Conservation (phyloP, 2,329 filamentous ascomycete species). For the Penicillium janthinellum region DNA sequence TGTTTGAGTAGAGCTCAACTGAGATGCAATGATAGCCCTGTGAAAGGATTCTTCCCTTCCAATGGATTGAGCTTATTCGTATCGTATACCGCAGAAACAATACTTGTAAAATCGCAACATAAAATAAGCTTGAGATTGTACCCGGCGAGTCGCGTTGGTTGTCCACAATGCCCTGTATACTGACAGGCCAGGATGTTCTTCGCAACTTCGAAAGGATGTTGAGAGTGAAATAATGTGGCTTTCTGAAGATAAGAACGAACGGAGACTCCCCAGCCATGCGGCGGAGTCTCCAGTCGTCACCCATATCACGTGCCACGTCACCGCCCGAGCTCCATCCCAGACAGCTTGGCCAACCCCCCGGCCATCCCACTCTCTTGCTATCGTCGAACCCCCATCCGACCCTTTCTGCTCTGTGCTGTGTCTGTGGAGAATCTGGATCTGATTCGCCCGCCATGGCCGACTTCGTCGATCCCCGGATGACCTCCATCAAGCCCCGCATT, state of each 20-base stretch:
- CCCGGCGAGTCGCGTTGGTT: too few species aligned
- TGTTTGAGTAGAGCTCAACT: too few species aligned
- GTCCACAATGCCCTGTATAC: too few species aligned
- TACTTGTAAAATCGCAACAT: too few species aligned
- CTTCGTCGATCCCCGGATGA: conserved; percentile 50
- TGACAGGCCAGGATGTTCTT: too few species aligned
- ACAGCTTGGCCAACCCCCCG: conserved; percentile 29
- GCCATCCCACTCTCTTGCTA: conserved; percentile 18
- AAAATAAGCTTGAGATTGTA: too few species aligned
- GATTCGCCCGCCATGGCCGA: conserved; percentile 41
- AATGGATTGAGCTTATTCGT: too few species aligned
- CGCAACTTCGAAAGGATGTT: background rate
- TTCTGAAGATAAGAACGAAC: background rate
- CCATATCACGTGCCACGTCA: conserved; percentile 27
- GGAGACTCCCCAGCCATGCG: background rate
- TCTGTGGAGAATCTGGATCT: conserved; percentile 20
- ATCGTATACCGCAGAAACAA: too few species aligned
- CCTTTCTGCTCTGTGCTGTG: conserved; percentile 12
- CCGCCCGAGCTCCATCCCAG: conserved; percentile 28
- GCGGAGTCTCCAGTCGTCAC: conserved; percentile 2
- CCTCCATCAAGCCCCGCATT: conserved; percentile 67
- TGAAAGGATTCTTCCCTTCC: too few species aligned
- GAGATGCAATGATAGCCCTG: too few species aligned
- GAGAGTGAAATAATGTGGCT: background rate
- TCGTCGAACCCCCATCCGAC: conserved; percentile 11